Evolutionary conservation across 192 early-diverging fungal species (phyloP).

Genomic region (Dispira simplex): DNA sequence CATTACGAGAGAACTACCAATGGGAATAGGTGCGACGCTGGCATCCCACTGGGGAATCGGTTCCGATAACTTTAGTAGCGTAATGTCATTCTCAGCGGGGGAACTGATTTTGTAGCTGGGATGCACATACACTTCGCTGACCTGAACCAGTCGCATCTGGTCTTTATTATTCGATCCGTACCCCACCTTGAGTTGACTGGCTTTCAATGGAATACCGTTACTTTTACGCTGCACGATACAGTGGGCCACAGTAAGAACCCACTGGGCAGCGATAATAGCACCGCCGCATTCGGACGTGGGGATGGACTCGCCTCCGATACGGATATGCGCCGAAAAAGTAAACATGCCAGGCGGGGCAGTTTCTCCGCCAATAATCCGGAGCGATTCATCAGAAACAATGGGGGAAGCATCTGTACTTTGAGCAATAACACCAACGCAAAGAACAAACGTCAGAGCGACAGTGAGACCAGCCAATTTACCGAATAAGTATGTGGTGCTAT

Average conservation of each 20-base stretch:
- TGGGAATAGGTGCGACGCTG: not conserved
- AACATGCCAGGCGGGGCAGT: constrained; percentile 17
- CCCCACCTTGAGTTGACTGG: not conserved
- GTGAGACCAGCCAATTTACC: no score
- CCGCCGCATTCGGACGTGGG: constrained; percentile 1
- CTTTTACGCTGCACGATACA: constrained; percentile 3
- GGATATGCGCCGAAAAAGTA: constrained; percentile 25
- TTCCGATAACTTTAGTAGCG: not conserved
- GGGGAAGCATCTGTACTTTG: no score
- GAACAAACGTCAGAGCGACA: no score
- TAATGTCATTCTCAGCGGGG: constrained; percentile 3
- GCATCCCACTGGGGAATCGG: constrained; percentile 1
- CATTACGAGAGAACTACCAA: not conserved
- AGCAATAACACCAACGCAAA: no score
- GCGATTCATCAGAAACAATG: no score
- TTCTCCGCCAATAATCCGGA: constrained; percentile 28
- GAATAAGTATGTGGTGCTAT: no score
- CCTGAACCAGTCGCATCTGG: not conserved
- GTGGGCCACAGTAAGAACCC: constrained; percentile 4
- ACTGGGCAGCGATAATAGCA: not conserved
- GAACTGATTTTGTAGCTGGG: not conserved
- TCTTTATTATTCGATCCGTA: not conserved
- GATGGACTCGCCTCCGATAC: constrained; percentile 16
- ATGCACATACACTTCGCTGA: not conserved
- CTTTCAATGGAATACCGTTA: no score